A percentile compares a stretch with the other conserved stretches of the same genome.
These are phyloP conservation scores for Colletotrichum camelliae DNA, from an alignment of 2,329 filamentous ascomycete genomes.

Conservation along the genomic window DNA sequence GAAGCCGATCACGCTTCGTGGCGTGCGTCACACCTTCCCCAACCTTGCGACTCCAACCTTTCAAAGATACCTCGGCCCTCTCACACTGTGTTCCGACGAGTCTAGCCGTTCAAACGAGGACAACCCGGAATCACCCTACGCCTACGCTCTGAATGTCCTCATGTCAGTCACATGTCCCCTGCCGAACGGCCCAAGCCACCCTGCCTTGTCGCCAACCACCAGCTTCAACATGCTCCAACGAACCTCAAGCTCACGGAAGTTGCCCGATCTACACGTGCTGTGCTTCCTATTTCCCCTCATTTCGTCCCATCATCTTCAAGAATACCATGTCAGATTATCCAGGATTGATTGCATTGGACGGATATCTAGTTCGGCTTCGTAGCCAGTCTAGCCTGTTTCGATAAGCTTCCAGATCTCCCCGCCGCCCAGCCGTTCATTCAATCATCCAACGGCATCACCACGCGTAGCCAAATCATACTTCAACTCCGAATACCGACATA, in stretches of 20 bases:
- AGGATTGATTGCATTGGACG: slow-evolving; percentile 8
- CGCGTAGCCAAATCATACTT: neutral
- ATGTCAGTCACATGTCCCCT: slow-evolving; percentile 10
- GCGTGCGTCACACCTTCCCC: slow-evolving; percentile 8
- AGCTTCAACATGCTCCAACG: neutral
- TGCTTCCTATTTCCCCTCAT: neutral
- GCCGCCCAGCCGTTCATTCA: neutral
- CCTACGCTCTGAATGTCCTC: neutral
- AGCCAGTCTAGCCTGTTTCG: slow-evolving; percentile 21
- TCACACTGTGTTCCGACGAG: neutral
- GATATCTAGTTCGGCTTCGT: slow-evolving; percentile 18
- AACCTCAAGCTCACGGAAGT: slow-evolving; percentile 5
- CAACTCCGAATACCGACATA: neutral
- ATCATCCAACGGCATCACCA: neutral
- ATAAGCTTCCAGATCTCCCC: slow-evolving; percentile 2
- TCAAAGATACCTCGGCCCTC: slow-evolving; percentile 6
- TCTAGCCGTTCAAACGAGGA: neutral
- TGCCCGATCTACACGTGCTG: slow-evolving; percentile 6
- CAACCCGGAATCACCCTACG: neutral
- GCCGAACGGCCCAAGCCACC: neutral
- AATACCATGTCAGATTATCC: neutral
- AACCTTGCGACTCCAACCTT: neutral
- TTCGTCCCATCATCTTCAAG: neutral
- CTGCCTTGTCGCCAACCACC: neutral
- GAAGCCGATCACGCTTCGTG: slow-evolving; percentile 9